These are phyloP conservation scores for Corynascus novoguineensis DNA, from an alignment of 495 filamentous ascomycete genomes.

Conservation along the genomic window DNA sequence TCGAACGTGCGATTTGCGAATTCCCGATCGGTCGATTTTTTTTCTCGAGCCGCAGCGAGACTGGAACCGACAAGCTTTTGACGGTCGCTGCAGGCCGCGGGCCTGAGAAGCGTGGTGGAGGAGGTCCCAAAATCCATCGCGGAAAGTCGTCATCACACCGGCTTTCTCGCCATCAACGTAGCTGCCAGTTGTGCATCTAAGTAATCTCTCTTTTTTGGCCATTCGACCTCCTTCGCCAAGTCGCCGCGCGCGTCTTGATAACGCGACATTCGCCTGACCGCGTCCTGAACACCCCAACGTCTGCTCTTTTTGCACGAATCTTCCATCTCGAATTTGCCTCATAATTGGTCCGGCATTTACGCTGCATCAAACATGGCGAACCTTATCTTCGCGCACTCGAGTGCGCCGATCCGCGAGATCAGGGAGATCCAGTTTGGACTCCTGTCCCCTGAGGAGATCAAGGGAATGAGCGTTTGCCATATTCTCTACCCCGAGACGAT, in stretches of 20 bases:
- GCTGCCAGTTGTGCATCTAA: constrained; percentile 3
- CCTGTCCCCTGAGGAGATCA: constrained; percentile 93
- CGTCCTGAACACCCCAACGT: constrained; percentile 6
- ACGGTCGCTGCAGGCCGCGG: constrained; percentile 33
- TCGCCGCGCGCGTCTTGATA: constrained; percentile 18
- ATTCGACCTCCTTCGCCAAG: constrained; percentile 4
- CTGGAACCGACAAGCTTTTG: constrained; percentile 22
- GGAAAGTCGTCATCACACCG: constrained; percentile 14
- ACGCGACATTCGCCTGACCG: constrained; percentile 17
- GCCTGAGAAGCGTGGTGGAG: constrained; percentile 36
- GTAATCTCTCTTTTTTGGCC: constrained; percentile 12
- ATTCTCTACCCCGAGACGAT: constrained; percentile 97
- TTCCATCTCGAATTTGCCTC: neutral
- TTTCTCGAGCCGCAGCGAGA: constrained; percentile 17
- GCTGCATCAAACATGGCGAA: constrained; percentile 66
- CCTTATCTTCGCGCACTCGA: constrained; percentile 84
- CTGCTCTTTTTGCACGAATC: constrained; percentile 4
- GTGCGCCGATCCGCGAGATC: constrained; percentile 90
- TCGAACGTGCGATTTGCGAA: constrained; percentile 27
- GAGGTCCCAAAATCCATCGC: constrained; percentile 24
- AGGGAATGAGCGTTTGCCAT: constrained; percentile 89
- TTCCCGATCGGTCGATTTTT: constrained; percentile 14
- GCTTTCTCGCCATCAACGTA: constrained; percentile 20
- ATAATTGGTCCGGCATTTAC: neutral
- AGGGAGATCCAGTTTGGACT: constrained; percentile 99